Evolutionary conservation across 2,329 filamentous ascomycete species (phyloP).

Genomic region (Aureobasidium sp.): DNA sequence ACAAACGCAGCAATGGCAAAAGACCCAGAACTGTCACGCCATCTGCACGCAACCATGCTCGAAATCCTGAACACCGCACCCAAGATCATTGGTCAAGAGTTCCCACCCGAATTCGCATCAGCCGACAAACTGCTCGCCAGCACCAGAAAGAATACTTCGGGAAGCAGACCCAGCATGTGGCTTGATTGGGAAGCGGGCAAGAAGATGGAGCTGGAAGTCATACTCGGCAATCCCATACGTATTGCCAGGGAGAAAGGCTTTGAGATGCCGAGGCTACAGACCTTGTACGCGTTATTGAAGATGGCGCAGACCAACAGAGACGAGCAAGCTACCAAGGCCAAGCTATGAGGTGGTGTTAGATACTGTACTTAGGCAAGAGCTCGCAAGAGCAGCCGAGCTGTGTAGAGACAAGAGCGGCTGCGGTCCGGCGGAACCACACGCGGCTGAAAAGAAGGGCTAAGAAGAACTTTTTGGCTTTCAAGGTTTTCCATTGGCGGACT

Average conservation of each 20-base stretch:
- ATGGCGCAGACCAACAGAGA: slow-evolving; percentile 51
- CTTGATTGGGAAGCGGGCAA: slow-evolving; percentile 43
- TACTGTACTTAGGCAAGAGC: not conserved
- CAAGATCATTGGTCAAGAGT: slow-evolving; percentile 50
- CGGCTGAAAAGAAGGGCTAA: not conserved
- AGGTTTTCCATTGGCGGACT: slow-evolving; percentile 8
- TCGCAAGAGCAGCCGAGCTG: not conserved
- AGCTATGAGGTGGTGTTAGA: not conserved
- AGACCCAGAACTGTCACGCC: slow-evolving; percentile 53
- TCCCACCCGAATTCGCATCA: slow-evolving; percentile 51
- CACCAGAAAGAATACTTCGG: slow-evolving; percentile 52
- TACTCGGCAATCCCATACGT: slow-evolving; percentile 60
- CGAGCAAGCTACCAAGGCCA: slow-evolving; percentile 2
- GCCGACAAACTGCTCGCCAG: slow-evolving; percentile 55
- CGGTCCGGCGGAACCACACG: not conserved
- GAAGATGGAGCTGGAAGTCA: slow-evolving; percentile 63
- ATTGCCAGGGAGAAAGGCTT: slow-evolving; percentile 54
- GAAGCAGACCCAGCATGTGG: slow-evolving; percentile 56
- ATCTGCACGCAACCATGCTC: slow-evolving; percentile 58
- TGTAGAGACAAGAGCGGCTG: not conserved
- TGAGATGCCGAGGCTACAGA: slow-evolving; percentile 59
- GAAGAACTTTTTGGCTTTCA: not conserved
- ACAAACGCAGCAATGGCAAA: slow-evolving; percentile 58
- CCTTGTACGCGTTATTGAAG: slow-evolving; percentile 55
- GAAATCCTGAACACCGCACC: slow-evolving; percentile 59